Evolutionary conservation across 106 monocot species (phyloP), one percentile per base, ranked within the genome.

Genomic region (Dioscorea zingiberensis): DNA sequence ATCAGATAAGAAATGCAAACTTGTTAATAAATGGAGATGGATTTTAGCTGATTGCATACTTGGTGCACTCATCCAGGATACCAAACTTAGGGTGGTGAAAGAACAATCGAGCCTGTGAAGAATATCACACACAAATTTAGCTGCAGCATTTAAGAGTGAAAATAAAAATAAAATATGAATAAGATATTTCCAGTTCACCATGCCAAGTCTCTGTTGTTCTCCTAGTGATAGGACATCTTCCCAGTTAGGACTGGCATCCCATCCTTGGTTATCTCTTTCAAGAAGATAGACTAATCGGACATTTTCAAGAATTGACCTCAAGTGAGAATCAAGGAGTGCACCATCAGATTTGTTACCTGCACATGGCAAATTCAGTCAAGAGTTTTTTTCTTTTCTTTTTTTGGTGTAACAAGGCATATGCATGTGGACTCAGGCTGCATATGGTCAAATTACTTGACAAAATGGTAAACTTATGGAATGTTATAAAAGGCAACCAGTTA

Each of bases 121-220:
- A 64, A 4, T 15, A 46, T 44, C 11, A 17, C 2, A 63, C 51
- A 51, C 19, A 16, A 51, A 18, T 16, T 24, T 25, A 64, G 21
- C 7, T 19, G 17, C 19, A 62, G 5, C 3, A 27, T 14, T 38
- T 2, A 13, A 38, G 22, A 38, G n/a, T 30, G 16, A 16, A 51
- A 51, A 51, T 1, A 51, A 51, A 51, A 19, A 38, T 38, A 10
- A 38, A 51, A 19, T 51, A 17, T 4, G 17, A 29, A 45, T 1
- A 64, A 47, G 19, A 4, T 15, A 16, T 51, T 51, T 47, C 13
- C 13, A 19, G 65, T 81, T 84, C 25, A 99, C 98, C 98, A 99
- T 99, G 77, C 98, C 98, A 59, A 99, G 87, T 65, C 98, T 84
- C 74, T 99, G 98, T 32, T 99, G 98, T 72, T 99, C 98, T 27